These are phyloP conservation scores for Pinus tabuliformis DNA, from an alignment of 75 land plant species.

Conservation along the genomic window DNA sequence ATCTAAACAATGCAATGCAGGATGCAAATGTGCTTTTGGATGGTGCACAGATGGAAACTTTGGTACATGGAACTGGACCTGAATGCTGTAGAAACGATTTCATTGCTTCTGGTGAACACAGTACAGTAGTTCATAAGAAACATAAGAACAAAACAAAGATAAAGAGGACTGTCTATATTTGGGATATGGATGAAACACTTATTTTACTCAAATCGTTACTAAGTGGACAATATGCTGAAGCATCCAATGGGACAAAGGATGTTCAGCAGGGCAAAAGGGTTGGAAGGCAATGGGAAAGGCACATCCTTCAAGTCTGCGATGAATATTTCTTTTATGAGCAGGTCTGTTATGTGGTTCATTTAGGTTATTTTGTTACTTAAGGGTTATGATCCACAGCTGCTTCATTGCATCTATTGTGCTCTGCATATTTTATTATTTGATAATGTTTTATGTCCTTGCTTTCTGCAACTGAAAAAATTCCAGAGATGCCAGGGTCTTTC, in stretches of 20 bases:
- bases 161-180: constrained; percentile 48
- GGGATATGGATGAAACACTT: constrained; percentile 97
- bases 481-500: not conserved
- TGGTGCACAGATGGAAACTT: not conserved
- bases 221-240: constrained; percentile 68
- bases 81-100: not conserved
- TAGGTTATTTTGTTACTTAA: not conserved
- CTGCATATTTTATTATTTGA: not conserved
- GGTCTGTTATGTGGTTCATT: constrained; percentile 23
- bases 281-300: constrained; percentile 78
- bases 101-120: not conserved
- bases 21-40: constrained; percentile 5
- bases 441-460: not conserved
- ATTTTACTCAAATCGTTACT: constrained; percentile 81
- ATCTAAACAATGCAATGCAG: constrained; percentile 7
- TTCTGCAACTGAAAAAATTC: not conserved
- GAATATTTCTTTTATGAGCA: constrained; percentile 78
- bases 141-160: not conserved
- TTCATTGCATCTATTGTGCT: not conserved
- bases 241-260: constrained; percentile 68
- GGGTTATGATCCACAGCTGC: not conserved
- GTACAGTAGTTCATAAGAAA: not conserved
- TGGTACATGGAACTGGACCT: constrained; percentile 2
- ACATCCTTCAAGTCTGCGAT: constrained; percentile 79
- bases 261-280: constrained; percentile 41